A percentile compares a stretch with the other conserved stretches of the same genome.
Evolutionary conservation across 306 rosid species (phyloP).

Genomic region (Myrica gale): DNA sequence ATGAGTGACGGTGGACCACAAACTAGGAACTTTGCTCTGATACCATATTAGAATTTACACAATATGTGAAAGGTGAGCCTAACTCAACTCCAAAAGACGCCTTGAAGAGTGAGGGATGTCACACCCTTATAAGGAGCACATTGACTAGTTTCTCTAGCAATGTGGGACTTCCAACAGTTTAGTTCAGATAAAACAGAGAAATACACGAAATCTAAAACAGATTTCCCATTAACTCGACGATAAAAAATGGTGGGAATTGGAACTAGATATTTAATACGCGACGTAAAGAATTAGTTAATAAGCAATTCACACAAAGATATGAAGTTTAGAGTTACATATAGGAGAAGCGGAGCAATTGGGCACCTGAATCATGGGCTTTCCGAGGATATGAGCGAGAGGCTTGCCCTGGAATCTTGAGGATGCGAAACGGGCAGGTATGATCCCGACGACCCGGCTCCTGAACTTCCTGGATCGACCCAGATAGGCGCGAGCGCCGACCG

Average conservation of each 20-base stretch:
- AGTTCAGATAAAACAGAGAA: background rate
- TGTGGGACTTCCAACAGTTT: too few relatives aligned
- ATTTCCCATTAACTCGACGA: background rate
- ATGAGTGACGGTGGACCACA: too few relatives aligned
- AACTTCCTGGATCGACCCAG: slow-evolving; percentile 51
- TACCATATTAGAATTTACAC: too few relatives aligned
- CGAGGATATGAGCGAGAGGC: slow-evolving; percentile 86
- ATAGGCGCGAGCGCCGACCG: slow-evolving; percentile 66
- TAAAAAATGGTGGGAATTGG: background rate
- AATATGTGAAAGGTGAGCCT: too few relatives aligned
- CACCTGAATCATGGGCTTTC: slow-evolving; percentile 99
- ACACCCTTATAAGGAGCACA: too few relatives aligned
- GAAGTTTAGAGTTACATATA: background rate
- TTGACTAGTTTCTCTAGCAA: too few relatives aligned
- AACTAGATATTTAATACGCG: background rate
- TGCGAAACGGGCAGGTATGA: slow-evolving; percentile 93
- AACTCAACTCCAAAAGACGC: too few relatives aligned
- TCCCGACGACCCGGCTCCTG: slow-evolving; percentile 84
- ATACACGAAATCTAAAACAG: background rate
- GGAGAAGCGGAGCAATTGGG: background rate
- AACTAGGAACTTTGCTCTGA: too few relatives aligned
- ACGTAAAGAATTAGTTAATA: background rate
- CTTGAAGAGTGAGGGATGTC: too few relatives aligned
- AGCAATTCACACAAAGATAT: background rate
- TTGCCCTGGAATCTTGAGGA: slow-evolving; percentile 82